These are phyloP conservation scores for Entophlyctis luteolus DNA, from an alignment of 192 early-diverging fungal genomes.

Conservation along the genomic window DNA sequence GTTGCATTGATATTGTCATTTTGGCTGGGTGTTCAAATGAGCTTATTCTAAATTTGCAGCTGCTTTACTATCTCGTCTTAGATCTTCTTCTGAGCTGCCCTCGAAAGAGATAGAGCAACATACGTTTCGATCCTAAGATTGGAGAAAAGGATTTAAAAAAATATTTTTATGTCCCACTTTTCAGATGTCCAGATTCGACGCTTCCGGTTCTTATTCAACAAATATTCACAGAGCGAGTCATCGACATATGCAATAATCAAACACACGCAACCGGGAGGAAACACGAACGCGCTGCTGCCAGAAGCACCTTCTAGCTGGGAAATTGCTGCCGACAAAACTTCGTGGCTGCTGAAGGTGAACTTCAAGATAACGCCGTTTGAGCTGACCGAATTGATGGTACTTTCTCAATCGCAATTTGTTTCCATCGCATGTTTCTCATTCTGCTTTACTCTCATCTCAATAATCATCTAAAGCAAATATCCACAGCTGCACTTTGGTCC, in stretches of 20 bases:
- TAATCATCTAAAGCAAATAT: neutral
- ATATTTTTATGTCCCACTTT: slow-evolving; percentile 40
- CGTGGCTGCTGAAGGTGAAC: slow-evolving; percentile 12
- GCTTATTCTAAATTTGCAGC: too few relatives aligned
- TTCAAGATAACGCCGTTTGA: slow-evolving; percentile 26
- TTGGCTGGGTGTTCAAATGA: too few relatives aligned
- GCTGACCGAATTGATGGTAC: slow-evolving; percentile 24
- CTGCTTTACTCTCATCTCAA: neutral
- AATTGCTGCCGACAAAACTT: neutral
- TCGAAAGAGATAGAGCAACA: too few relatives aligned
- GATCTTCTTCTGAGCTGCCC: too few relatives aligned
- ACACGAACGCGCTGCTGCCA: neutral
- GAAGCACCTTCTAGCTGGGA: neutral
- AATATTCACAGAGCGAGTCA: slow-evolving; percentile 25
- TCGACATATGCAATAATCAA: neutral
- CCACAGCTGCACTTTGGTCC: slow-evolving; percentile 35
- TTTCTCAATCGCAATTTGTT: neutral
- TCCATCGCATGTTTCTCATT: neutral
- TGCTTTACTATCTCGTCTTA: too few relatives aligned
- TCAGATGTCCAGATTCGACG: slow-evolving; percentile 29
- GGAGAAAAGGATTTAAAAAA: too few relatives aligned
- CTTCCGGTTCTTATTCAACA: slow-evolving; percentile 35
- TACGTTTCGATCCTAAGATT: too few relatives aligned
- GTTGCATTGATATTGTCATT: too few relatives aligned
- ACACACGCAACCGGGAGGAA: neutral